Base-by-base conservation (phyloP, 1,284 basidiomycete genomes). In the Termitomyces sp. region DNA sequence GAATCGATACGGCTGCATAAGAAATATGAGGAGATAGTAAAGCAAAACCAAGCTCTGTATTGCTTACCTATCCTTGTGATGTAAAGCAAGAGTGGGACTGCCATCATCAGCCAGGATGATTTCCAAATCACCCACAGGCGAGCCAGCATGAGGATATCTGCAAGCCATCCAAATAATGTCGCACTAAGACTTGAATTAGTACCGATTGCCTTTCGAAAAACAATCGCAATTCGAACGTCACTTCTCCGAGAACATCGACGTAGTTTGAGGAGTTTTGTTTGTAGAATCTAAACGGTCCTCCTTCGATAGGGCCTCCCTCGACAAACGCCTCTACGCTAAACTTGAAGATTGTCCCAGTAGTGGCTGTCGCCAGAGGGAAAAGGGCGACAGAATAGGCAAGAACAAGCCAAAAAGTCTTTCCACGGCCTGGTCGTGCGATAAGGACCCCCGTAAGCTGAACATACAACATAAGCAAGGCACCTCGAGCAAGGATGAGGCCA, bases 381-480 rank as follows among this genome's bases (percentile, higher is more conserved):
- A 62, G 36, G 19, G 54, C 12, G 2, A 33, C 15, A 8, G 60
- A 56, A 49, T 62, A 63, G 17, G 33, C 40, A 12, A 60, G 46
- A 2, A 59, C 30, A 19, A 44, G 53, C 57, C 58, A 63, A 45
- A 58, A 60, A 19, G 40, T 44, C 13, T 13, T 39, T 21, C 56
- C 58, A 28, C 58, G 55, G 36, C 55, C 53, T 5, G 60, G 58
- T 28, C 61, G 48, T 24, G 50, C 58, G 24, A 60, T 47, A 15
- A 63, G 52, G 12, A 62, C 58, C 45, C 58, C 57, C 1, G 50
- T 38, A 30, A 63, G 57, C 40, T 62, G 62, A 6, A 63, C 17
- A 41, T 60, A 62, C 19, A 63, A 39, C 62, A 63, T 63, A 12
- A 60, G 19, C 19, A 63, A 36, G 8, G 62, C 62, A 38, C 62